Conservation (phyloP, 2,329 filamentous ascomycete species). For the Tolypocladium ovalisporum region DNA sequence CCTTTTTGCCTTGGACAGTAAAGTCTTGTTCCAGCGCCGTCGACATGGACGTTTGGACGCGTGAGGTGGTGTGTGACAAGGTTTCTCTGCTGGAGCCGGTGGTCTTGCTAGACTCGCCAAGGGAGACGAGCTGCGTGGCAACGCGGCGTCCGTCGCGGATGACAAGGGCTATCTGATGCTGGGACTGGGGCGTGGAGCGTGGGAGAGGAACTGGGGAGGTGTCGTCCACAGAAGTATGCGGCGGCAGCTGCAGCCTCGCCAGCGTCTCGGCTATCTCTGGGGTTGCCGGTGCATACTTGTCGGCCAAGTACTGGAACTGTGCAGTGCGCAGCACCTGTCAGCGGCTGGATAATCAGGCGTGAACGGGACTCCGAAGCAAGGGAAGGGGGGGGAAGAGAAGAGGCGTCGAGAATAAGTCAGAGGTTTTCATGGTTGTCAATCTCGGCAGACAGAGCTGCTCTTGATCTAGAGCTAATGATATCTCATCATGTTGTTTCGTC, state of each 20-base stretch:
- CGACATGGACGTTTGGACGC: conserved; percentile 45
- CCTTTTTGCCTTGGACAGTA: conserved; percentile 72
- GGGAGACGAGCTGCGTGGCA: conserved; percentile 38
- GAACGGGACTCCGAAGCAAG: conserved; percentile 2
- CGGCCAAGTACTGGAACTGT: conserved; percentile 54
- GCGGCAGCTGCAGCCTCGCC: conserved; percentile 54
- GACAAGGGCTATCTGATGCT: conserved; percentile 49
- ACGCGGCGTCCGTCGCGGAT: conserved; percentile 54
- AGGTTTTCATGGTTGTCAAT: conserved; percentile 40
- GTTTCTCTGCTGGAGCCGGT: conserved; percentile 38
- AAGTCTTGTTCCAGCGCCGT: conserved; percentile 78
- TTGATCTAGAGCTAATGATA: conserved; percentile 75
- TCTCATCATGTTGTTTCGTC: conserved; percentile 25
- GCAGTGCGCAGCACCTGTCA: conserved; percentile 12
- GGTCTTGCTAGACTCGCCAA: conserved; percentile 39
- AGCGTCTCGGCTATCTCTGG: conserved; percentile 56
- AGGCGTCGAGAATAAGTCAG: conserved; percentile 10
- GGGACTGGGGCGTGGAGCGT: conserved; percentile 26
- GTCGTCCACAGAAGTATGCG: conserved; percentile 37
- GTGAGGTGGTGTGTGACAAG: conserved; percentile 29
- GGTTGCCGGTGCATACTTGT: conserved; percentile 56
- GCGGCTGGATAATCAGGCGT: conserved; percentile 2
- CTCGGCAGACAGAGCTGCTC: conserved; percentile 47
- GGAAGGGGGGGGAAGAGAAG: conserved; percentile 3
- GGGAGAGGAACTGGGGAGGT: conserved; percentile 43